Percentiles rank a stretch among this genome's conserved stretches.
Evolutionary conservation across 1,284 basidiomycete species (phyloP).

Genomic region (Puccinia triticina): DNA sequence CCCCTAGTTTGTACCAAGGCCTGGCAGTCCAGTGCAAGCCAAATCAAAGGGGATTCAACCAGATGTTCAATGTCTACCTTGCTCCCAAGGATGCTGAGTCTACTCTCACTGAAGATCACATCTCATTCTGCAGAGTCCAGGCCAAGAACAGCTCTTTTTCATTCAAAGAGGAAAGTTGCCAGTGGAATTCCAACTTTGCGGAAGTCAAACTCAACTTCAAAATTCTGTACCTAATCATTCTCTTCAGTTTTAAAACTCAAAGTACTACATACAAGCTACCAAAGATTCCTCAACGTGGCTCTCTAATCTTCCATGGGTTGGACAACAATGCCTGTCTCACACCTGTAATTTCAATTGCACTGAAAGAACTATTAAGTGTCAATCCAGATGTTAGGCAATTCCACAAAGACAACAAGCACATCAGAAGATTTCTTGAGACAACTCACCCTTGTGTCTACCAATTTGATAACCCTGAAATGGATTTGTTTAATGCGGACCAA

Average conservation of each 20-base stretch:
- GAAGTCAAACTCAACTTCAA: not conserved
- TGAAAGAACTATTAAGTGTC: not conserved
- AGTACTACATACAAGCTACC: not conserved
- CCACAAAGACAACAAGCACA: no score
- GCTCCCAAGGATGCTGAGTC: not conserved
- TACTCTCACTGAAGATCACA: not conserved
- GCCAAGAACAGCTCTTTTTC: not conserved
- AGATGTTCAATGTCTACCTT: not conserved
- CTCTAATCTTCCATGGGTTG: not conserved
- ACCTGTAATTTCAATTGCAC: not conserved
- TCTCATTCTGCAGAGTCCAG: not conserved
- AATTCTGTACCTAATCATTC: not conserved
- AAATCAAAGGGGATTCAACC: not conserved
- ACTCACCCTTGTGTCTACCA: no score
- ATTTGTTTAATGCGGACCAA: no score
- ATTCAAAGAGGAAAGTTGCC: not conserved
- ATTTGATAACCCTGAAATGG: no score
- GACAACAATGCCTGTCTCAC: not conserved
- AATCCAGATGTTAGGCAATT: not conserved
- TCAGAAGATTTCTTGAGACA: no score
- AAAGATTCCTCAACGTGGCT: not conserved
- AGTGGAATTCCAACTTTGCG: not conserved
- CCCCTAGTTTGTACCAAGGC: conserved; percentile 4
- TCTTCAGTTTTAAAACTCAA: not conserved
- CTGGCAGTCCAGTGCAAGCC: not conserved